phyloP scores from a whole-genome alignment of 495 filamentous ascomycete genomes.

The Cryomyces antarcticus region DNA sequence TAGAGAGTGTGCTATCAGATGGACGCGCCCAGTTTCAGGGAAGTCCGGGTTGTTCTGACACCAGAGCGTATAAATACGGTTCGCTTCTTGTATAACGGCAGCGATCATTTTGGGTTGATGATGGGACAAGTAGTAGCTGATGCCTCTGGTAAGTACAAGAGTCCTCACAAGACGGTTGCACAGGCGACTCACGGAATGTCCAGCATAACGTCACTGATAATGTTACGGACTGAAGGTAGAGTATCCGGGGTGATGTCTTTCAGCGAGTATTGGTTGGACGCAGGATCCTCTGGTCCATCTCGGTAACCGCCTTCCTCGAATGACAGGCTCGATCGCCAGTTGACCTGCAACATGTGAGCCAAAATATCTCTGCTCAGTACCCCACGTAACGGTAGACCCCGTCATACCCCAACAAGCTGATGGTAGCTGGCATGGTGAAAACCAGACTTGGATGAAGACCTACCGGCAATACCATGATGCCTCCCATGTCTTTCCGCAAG shows the following conservation, averaged over 20 bases:
- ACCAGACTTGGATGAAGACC: background rate
- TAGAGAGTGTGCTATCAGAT: conserved; percentile 81
- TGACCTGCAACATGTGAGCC: conserved; percentile 20
- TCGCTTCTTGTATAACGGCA: conserved; percentile 78
- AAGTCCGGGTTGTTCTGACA: conserved; percentile 81
- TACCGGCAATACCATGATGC: conserved; percentile 55
- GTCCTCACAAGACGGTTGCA: no score
- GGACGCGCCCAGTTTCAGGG: conserved; percentile 58
- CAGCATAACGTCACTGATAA: conserved; percentile 93
- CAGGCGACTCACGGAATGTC: conserved; percentile 43
- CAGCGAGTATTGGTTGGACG: conserved; percentile 48
- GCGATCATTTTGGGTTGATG: conserved; percentile 89
- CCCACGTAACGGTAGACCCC: no score
- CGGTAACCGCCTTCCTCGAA: conserved; percentile 54
- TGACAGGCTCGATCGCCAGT: conserved; percentile 74
- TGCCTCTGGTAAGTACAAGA: no score
- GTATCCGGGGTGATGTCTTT: conserved; percentile 84
- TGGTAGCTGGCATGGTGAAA: background rate
- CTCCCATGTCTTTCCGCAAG: conserved; percentile 47
- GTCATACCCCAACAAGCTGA: no score
- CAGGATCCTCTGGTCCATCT: conserved; percentile 27
- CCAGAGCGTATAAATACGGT: conserved; percentile 84
- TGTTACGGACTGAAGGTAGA: conserved; percentile 67
- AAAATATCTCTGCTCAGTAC: no score
- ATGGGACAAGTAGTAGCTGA: conserved; percentile 68